Conservation (phyloP, 768 basidiomycete genomes). For the Phaffia australis region DNA sequence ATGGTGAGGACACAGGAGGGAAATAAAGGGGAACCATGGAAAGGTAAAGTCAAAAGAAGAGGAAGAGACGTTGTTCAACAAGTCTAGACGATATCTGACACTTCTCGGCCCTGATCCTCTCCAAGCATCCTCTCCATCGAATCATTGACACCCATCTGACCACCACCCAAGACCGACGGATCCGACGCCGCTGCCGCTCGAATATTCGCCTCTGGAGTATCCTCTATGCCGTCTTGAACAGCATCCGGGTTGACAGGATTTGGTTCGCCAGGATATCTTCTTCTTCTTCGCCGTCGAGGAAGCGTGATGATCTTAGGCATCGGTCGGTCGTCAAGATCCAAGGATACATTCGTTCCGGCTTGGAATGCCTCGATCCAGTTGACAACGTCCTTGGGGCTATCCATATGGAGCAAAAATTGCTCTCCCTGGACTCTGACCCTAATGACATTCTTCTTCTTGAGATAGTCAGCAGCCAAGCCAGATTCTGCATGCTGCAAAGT, state of each 20-base stretch:
- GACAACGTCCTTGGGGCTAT: slow-evolving; percentile 70
- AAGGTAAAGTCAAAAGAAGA: background rate
- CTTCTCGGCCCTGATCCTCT: background rate
- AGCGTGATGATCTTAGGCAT: slow-evolving; percentile 65
- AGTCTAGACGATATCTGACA: background rate
- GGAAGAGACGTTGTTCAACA: background rate
- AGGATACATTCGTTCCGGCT: slow-evolving; percentile 77
- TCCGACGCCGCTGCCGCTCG: slow-evolving; percentile 20
- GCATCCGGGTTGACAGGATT: slow-evolving; percentile 1
- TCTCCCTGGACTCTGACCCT: slow-evolving; percentile 84
- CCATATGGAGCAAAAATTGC: slow-evolving; percentile 88
- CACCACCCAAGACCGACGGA: background rate
- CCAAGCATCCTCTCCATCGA: slow-evolving; percentile 23
- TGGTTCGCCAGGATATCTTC: background rate
- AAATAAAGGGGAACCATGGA: background rate
- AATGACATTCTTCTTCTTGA: slow-evolving; percentile 87
- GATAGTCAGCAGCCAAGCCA: slow-evolving; percentile 87
- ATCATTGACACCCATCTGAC: background rate
- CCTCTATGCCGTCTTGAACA: slow-evolving; percentile 6
- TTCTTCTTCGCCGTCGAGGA: slow-evolving; percentile 22
- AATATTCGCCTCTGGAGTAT: slow-evolving; percentile 22
- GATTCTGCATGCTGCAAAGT: slow-evolving; percentile 84
- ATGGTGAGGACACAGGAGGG: background rate
- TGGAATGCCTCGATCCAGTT: slow-evolving; percentile 86
- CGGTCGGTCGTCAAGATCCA: slow-evolving; percentile 79